Evolutionary conservation across 129 eudicot species (phyloP).

Genomic region (Centaurea solstitialis): DNA sequence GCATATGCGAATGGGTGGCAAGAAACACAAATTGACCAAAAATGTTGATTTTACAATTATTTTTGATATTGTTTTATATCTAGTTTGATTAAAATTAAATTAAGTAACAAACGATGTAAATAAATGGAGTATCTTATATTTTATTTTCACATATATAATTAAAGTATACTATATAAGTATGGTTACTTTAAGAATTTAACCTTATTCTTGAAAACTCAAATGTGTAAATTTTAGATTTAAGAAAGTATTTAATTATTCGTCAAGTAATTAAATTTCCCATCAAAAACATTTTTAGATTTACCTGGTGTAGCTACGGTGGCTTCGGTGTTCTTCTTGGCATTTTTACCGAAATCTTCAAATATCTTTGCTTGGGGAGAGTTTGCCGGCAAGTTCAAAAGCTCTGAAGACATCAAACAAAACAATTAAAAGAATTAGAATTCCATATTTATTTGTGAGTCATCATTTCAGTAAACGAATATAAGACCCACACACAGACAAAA

Average conservation of each 20-base stretch:
- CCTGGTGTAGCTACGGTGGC: constrained; percentile 29
- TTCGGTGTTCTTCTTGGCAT: constrained; percentile 23
- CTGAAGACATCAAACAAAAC: constrained; percentile 21
- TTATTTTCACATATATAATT: not conserved
- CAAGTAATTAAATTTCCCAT: not conserved
- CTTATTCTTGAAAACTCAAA: not conserved
- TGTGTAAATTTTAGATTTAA: not conserved
- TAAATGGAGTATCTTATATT: not conserved
- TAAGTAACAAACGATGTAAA: not conserved
- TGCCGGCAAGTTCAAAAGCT: constrained; percentile 57
- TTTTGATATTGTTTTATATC: not conserved
- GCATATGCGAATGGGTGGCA: not conserved
- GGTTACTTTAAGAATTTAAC: not conserved
- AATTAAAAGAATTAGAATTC: not conserved
- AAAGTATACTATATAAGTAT: not conserved
- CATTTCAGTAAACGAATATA: not conserved
- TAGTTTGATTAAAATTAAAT: not conserved
- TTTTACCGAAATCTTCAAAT: constrained; percentile 54
- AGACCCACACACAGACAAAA: not conserved
- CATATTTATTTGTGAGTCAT: not conserved
- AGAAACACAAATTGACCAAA: not conserved
- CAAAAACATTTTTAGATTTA: not conserved
- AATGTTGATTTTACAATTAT: not conserved
- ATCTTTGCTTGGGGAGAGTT: constrained; percentile 69
- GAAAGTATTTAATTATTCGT: not conserved